These are phyloP conservation scores for Verticillium tricorpus DNA, from an alignment of 2,329 filamentous ascomycete genomes.

Conservation along the genomic window DNA sequence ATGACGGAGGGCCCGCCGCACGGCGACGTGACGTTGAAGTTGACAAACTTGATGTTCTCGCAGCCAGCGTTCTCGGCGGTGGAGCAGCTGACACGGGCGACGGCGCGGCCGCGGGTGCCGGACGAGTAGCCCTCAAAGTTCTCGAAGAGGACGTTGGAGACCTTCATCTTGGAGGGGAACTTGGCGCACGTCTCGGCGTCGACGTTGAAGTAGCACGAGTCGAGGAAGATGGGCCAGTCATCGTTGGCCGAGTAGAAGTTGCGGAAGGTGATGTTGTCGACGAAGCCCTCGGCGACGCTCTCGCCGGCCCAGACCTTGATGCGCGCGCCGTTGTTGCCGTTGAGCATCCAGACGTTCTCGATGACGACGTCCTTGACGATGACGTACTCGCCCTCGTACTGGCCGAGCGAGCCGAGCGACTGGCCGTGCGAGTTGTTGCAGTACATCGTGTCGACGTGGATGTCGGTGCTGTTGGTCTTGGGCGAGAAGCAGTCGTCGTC, in stretches of 20 bases:
- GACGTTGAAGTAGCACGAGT: slow-evolving; percentile 40
- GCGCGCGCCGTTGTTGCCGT: slow-evolving; percentile 51
- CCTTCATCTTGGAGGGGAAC: slow-evolving; percentile 49
- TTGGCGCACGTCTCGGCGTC: slow-evolving; percentile 56
- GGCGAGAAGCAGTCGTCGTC: slow-evolving; percentile 62
- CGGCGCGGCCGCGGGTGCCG: slow-evolving; percentile 47
- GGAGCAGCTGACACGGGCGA: slow-evolving; percentile 50
- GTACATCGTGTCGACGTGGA: slow-evolving; percentile 53
- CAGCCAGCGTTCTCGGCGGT: slow-evolving; percentile 49
- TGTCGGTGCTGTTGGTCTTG: slow-evolving; percentile 58
- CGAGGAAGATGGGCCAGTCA: slow-evolving; percentile 57
- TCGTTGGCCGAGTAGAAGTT: slow-evolving; percentile 52
- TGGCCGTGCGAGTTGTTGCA: slow-evolving; percentile 60
- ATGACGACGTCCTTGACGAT: slow-evolving; percentile 44
- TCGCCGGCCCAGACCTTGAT: slow-evolving; percentile 60
- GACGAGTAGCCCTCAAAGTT: slow-evolving; percentile 52
- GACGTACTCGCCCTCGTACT: slow-evolving; percentile 44
- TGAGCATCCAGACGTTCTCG: slow-evolving; percentile 47
- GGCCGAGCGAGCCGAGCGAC: slow-evolving; percentile 55
- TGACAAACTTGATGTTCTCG: slow-evolving; percentile 47
- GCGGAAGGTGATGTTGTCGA: slow-evolving; percentile 59
- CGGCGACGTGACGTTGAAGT: slow-evolving; percentile 51
- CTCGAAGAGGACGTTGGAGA: slow-evolving; percentile 52
- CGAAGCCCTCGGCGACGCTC: slow-evolving; percentile 49
- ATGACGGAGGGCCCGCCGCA: slow-evolving; percentile 36